Evolutionary conservation across 192 early-diverging fungal species (phyloP).

Genomic region (Oehlia diaphana): DNA sequence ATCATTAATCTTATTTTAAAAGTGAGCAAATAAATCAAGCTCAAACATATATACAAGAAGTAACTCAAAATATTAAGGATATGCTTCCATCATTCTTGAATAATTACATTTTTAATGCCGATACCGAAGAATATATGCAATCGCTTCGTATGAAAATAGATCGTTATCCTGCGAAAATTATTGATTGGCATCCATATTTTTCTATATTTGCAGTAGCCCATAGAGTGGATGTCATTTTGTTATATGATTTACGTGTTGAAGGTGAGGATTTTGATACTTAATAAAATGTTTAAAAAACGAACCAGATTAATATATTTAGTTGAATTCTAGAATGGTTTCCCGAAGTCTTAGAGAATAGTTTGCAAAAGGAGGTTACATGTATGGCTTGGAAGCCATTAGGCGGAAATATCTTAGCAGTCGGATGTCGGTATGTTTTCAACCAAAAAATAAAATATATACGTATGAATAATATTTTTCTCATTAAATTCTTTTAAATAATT

Average conservation of each 20-base stretch:
- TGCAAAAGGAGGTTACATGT: constrained; percentile 30
- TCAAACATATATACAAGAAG: background rate
- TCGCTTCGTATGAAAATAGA: background rate
- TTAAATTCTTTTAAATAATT: background rate
- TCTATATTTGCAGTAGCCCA: constrained; percentile 28
- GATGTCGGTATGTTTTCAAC: constrained; percentile 12
- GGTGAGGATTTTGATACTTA: background rate
- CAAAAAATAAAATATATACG: background rate
- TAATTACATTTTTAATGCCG: background rate
- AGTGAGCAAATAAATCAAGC: background rate
- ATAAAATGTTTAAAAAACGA: background rate
- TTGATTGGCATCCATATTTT: constrained; percentile 27
- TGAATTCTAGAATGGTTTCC: constrained; percentile 23
- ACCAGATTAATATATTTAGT: background rate
- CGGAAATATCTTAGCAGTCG: constrained; percentile 30
- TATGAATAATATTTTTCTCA: background rate
- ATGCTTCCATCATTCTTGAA: background rate
- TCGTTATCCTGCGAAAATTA: background rate
- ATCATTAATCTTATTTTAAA: background rate
- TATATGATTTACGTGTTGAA: constrained; percentile 30
- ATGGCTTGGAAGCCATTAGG: constrained; percentile 32
- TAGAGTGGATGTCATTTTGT: constrained; percentile 21
- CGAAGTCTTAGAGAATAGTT: constrained; percentile 24
- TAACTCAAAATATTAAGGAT: background rate
- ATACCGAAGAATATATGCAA: background rate